These are phyloP conservation scores for Populus hybrid DNA, from an alignment of 441 rosid species.

Conservation along the genomic window DNA sequence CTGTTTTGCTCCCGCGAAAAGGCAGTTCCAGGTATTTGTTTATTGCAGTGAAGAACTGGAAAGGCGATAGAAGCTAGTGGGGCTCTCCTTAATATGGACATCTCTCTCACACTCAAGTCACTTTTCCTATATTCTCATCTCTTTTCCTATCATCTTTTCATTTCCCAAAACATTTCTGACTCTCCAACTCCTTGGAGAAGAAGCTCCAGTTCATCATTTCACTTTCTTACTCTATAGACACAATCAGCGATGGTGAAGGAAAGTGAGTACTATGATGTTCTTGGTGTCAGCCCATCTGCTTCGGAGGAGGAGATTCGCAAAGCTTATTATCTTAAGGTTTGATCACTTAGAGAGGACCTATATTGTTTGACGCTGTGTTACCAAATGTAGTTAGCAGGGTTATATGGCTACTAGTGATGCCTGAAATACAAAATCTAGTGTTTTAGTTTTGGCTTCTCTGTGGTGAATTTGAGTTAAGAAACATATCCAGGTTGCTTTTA, in stretches of 20 bases:
- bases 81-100: conserved; percentile 3
- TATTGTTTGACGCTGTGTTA: background rate
- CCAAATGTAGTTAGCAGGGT: background rate
- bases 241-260: conserved; percentile 62
- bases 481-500: background rate
- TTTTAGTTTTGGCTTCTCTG: background rate
- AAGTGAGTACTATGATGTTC: conserved; percentile 74
- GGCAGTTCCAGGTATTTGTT: conserved; percentile 36
- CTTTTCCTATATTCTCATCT: background rate
- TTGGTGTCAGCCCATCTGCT: conserved; percentile 76
- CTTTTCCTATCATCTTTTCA: background rate
- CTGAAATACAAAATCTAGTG: background rate
- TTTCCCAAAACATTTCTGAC: background rate
- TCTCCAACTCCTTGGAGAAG: background rate
- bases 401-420: background rate
- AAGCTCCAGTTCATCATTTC: background rate
- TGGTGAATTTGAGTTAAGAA: background rate
- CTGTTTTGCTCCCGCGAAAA: conserved; percentile 58
- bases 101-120: conserved; percentile 6
- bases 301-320: conserved; percentile 87
- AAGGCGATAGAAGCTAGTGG: conserved; percentile 53
- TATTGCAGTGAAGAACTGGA: conserved; percentile 60
- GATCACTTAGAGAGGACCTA: background rate
- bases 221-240: background rate
- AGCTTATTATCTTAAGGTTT: conserved; percentile 87